These are phyloP conservation scores for Borealophlyctis nickersoniae DNA, from an alignment of 192 early-diverging fungal species.

Conservation along the genomic window DNA sequence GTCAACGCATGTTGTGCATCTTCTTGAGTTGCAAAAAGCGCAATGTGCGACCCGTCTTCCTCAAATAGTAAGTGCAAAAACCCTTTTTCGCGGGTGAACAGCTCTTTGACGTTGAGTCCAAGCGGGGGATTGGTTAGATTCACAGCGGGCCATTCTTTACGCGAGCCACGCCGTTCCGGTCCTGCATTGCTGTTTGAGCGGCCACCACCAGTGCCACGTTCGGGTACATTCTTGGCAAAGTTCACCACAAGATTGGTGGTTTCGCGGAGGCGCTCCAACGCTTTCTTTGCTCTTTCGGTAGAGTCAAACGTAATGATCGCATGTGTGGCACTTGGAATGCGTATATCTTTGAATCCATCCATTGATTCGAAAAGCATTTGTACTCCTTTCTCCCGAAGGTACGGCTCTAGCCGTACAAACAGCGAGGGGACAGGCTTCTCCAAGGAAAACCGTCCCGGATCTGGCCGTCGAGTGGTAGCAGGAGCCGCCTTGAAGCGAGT, in stretches of 20 bases:
- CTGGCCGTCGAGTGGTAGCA: conserved; percentile 5
- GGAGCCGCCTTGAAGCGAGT: conserved; percentile 8
- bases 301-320: conserved; percentile 14
- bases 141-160: conserved; percentile 13
- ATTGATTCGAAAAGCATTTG: conserved; percentile 8
- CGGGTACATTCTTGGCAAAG: conserved; percentile 20
- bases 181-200: neutral
- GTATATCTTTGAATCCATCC: conserved; percentile 15
- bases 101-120: conserved; percentile 20
- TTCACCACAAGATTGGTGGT: conserved; percentile 26
- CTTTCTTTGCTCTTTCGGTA: neutral
- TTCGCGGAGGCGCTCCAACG: conserved; percentile 12
- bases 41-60: conserved; percentile 18
- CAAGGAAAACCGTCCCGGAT: conserved; percentile 21
- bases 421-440: conserved; percentile 7
- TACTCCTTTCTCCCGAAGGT: conserved; percentile 6
- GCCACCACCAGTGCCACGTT: too few relatives aligned
- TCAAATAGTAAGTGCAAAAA: conserved; percentile 17
- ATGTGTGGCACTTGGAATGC: conserved; percentile 3
- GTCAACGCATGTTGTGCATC: conserved; percentile 15
- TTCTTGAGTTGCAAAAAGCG: conserved; percentile 4
- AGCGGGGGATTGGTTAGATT: conserved; percentile 10
- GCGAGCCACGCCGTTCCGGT: too few relatives aligned
- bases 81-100: conserved; percentile 19
- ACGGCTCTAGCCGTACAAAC: conserved; percentile 26